These are phyloP conservation scores for Cairneyella variabilis DNA, from an alignment of 495 filamentous ascomycete genomes.

Conservation along the genomic window DNA sequence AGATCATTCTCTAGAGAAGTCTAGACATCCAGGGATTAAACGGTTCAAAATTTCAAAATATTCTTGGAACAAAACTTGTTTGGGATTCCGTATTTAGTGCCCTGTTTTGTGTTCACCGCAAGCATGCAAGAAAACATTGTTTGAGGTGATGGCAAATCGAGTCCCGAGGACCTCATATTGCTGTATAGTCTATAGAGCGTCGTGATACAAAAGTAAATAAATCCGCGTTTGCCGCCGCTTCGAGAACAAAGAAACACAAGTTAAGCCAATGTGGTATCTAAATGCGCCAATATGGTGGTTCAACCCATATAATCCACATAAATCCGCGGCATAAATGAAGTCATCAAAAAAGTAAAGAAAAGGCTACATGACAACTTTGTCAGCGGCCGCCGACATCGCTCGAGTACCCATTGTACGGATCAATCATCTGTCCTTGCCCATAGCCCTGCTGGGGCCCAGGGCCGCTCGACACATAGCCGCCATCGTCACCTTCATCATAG, in stretches of 20 bases:
- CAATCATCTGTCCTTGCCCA: constrained; percentile 34
- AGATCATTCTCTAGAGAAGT: no score
- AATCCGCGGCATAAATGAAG: neutral
- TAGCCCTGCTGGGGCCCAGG: constrained; percentile 39
- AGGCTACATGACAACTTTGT: neutral
- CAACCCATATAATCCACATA: neutral
- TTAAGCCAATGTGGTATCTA: constrained; percentile 23
- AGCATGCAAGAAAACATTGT: no score
- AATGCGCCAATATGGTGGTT: constrained; percentile 11
- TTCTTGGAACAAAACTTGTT: no score
- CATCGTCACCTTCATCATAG: constrained; percentile 57
- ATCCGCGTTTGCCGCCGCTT: neutral
- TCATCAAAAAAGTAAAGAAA: neutral
- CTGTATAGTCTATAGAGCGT: constrained; percentile 1
- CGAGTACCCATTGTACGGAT: constrained; percentile 41
- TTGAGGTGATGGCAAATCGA: no score
- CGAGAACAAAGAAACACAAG: neutral
- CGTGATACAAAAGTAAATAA: neutral
- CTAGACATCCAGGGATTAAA: no score
- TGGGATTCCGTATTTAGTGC: no score
- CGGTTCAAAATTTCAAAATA: no score
- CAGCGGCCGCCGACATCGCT: constrained; percentile 45
- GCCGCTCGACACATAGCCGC: constrained; percentile 49
- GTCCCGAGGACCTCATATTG: neutral
- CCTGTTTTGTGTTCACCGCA: no score